Conservation (phyloP, 345 rosid genomes). For the Laguncularia racemosa region DNA sequence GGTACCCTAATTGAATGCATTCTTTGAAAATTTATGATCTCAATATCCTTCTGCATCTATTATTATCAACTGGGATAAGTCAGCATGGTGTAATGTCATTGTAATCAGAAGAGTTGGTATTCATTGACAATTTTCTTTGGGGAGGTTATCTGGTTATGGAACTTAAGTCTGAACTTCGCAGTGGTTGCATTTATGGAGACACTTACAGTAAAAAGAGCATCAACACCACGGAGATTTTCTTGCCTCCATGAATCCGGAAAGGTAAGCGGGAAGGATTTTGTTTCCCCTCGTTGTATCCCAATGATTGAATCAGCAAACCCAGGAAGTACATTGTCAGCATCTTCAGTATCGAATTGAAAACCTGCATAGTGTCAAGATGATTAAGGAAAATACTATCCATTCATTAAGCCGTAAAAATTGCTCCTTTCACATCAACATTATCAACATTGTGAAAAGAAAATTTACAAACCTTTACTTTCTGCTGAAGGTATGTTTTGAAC, state of each 20-base stretch:
- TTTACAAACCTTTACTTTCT: conserved; percentile 71
- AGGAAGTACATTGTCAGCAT: conserved; percentile 67
- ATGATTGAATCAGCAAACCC: conserved; percentile 74
- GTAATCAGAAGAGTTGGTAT: neutral
- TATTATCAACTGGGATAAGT: too few species aligned
- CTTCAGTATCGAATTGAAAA: conserved; percentile 87
- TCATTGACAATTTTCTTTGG: neutral
- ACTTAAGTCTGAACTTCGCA: neutral
- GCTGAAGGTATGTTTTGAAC: conserved; percentile 71
- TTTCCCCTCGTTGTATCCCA: conserved; percentile 69
- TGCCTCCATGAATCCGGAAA: conserved; percentile 92
- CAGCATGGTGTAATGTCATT: neutral
- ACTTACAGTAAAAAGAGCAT: conserved; percentile 85
- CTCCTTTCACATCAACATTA: too few species aligned
- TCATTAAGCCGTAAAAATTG: neutral
- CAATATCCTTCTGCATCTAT: too few species aligned
- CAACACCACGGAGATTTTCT: conserved; percentile 73
- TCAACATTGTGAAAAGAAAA: conserved; percentile 4
- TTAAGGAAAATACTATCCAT: conserved; percentile 1
- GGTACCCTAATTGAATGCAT: too few species aligned
- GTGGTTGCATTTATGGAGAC: neutral
- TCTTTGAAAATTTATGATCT: too few species aligned
- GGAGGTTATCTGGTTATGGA: neutral
- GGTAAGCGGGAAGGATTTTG: conserved; percentile 65
- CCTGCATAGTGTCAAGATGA: conserved; percentile 32